Base-by-base conservation (phyloP, 495 filamentous ascomycete genomes). In the Podospora pseudopauciseta region DNA sequence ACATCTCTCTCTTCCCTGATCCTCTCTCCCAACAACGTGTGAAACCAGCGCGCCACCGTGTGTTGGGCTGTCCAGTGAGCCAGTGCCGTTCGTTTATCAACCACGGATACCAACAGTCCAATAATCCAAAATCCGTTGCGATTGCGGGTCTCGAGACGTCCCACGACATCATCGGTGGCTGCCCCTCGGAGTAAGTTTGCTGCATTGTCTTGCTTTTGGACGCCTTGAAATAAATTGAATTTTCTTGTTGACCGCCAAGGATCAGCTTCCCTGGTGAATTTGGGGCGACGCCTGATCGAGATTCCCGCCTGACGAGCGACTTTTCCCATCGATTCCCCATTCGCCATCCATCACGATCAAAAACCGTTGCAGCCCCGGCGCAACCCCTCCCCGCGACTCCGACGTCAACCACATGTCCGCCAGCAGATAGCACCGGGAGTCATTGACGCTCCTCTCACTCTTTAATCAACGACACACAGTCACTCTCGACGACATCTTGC, bases 281-380 rank as follows among this genome's bases (percentile, higher is more conserved):
- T 2, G 9, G 39, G 13, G 39, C 39, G 5, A 49, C 39, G 39
- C 39, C 39, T 49, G 39, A 49, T 49, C 39, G 39, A 49, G 39
- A 49, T 49, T 49, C 15, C 39, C 39, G 39, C 39, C 39, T 49
- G 39, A 49, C 39, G 39, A 49, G 39, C 39, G 39, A 49, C 64
- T 23, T 20, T 20, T 49, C 39, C 39, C 39, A 49, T 65, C 9
- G 27, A 67, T 65, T 23, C 23, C 64, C 4, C 34, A 9, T 63
- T 28, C 23, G 64, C 60, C 28, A 76, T 76, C 71, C 68, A 60
- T 60, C 49, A 26, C 26, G 54, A 23, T 5, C 39, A 54, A 70
- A 69, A 70, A 71, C 54, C 34, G 27, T 56, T 58, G 73, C 71
- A 66, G 72, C 73, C 44, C 49, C 55, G 63, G 63, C 62, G 71